Evolutionary conservation across 495 filamentous ascomycete genomes (phyloP).

Genomic region (Cairneyella variabilis): DNA sequence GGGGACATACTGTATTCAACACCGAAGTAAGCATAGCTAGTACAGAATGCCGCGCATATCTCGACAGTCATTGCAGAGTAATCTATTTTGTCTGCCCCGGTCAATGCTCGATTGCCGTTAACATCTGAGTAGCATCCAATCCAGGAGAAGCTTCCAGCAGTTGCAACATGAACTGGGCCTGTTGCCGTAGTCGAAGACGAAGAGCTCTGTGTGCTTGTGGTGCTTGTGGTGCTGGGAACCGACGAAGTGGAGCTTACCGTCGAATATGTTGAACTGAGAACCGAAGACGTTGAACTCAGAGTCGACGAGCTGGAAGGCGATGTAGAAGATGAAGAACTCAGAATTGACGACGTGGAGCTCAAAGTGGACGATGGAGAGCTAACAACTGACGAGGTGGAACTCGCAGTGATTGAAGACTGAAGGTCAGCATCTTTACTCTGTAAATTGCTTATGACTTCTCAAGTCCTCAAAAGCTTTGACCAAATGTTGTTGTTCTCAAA

Average conservation of each 20-base stretch:
- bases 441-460: too few relatives aligned
- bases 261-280: neutral
- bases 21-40: conserved; percentile 31
- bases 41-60: conserved; percentile 27
- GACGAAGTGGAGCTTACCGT: too few relatives aligned
- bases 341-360: neutral
- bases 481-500: too few relatives aligned
- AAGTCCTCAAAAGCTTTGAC: too few relatives aligned
- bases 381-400: too few relatives aligned
- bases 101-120: neutral
- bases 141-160: conserved; percentile 34
- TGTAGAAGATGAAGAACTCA: conserved; percentile 1
- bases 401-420: neutral
- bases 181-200: neutral
- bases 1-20: conserved; percentile 28
- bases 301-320: neutral
- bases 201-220: neutral
- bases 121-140: conserved; percentile 11
- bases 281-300: neutral
- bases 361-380: neutral
- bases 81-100: conserved; percentile 23
- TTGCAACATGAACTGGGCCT: conserved; percentile 13
- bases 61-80: conserved; percentile 31
- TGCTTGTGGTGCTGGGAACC: neutral
- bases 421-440: conserved; percentile 4